These are phyloP conservation scores for Lavandula angustifolia DNA, from an alignment of 257 asterid species.

Conservation along the genomic window DNA sequence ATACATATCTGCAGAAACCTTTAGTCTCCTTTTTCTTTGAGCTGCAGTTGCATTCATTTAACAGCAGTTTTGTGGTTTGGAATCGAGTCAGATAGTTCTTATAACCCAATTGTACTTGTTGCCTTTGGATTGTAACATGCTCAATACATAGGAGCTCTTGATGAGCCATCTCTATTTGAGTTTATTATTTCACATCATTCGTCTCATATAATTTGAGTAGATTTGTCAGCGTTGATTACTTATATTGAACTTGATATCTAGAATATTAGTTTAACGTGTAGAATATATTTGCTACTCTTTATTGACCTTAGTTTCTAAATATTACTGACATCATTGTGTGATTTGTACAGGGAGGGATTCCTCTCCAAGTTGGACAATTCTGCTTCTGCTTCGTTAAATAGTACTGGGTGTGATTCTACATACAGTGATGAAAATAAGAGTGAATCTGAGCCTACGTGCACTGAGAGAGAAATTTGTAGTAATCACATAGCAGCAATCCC, in stretches of 20 bases:
- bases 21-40: background rate
- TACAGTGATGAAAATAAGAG: conserved; percentile 35
- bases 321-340: no score
- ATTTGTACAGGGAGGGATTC: conserved; percentile 72
- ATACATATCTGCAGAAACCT: no score
- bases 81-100: background rate
- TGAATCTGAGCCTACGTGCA: conserved; percentile 40
- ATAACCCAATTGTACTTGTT: background rate
- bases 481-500: conserved; percentile 20
- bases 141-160: background rate
- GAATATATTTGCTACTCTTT: conserved; percentile 7
- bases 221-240: background rate
- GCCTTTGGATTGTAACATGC: background rate
- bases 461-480: conserved; percentile 38
- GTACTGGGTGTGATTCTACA: conserved; percentile 29
- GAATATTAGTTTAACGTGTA: conserved; percentile 8
- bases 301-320: background rate
- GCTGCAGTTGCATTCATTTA: background rate
- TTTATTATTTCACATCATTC: background rate
- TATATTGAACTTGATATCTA: conserved; percentile 13
- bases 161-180: conserved; percentile 3
- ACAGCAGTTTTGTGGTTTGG: conserved; percentile 8
- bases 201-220: background rate
- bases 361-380: conserved; percentile 61
- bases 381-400: conserved; percentile 36